Conservation (phyloP, 371 early-diverging fungal genomes). For the Mucor indicus region DNA sequence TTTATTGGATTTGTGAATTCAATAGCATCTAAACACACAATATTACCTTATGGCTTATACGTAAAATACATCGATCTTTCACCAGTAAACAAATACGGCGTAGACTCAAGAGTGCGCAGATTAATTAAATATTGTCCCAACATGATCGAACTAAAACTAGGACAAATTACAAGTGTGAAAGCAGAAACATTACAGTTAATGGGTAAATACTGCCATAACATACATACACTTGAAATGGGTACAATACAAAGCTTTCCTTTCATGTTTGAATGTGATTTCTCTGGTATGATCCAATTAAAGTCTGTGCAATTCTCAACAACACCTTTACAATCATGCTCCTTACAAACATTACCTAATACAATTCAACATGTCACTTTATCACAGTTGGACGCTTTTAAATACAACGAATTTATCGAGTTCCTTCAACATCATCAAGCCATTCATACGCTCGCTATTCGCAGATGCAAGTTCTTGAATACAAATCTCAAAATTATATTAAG, state of each 20-base stretch:
- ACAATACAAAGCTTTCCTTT: slow-evolving; percentile 17
- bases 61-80: slow-evolving; percentile 14
- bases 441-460: slow-evolving; percentile 2
- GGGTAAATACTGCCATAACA: slow-evolving; percentile 8
- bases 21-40: slow-evolving; percentile 1
- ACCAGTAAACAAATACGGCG: slow-evolving; percentile 20
- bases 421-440: slow-evolving; percentile 1
- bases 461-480: slow-evolving; percentile 8
- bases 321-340: slow-evolving; percentile 11
- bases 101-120: slow-evolving; percentile 10
- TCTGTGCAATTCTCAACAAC: slow-evolving; percentile 6
- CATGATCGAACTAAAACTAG: slow-evolving; percentile 2
- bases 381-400: slow-evolving; percentile 14
- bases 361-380: slow-evolving; percentile 7
- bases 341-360: slow-evolving; percentile 6
- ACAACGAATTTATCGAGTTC: slow-evolving; percentile 1
- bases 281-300: slow-evolving; percentile 6
- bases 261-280: slow-evolving; percentile 25
- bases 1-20: slow-evolving; percentile 19
- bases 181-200: slow-evolving; percentile 13
- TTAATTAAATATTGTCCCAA: slow-evolving; percentile 13
- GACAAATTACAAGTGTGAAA: slow-evolving; percentile 16
- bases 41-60: slow-evolving; percentile 9
- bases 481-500: slow-evolving; percentile 5
- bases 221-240: slow-evolving; percentile 12